These are phyloP conservation scores for Alternaria sp. DNA, from an alignment of 2,329 filamentous ascomycete genomes.

Conservation along the genomic window DNA sequence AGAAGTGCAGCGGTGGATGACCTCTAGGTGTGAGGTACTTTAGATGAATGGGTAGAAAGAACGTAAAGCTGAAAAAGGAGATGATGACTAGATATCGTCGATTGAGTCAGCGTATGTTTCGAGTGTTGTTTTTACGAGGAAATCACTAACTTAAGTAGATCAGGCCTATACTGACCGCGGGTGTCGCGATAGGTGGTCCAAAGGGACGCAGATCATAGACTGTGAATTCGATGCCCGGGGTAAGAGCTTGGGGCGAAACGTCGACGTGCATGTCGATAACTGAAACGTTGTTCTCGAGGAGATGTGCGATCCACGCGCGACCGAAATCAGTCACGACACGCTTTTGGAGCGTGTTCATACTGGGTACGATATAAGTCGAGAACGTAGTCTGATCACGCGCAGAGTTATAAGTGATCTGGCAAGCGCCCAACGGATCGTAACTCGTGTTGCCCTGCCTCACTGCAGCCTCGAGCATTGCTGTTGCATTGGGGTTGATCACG, in stretches of 20 bases:
- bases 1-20: conserved; percentile 66
- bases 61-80: conserved; percentile 71
- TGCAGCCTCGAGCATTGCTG: conserved; percentile 63
- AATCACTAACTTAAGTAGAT: conserved; percentile 54
- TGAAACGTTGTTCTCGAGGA: conserved; percentile 26
- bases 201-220: conserved; percentile 68
- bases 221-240: conserved; percentile 64
- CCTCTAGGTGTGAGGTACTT: conserved; percentile 64
- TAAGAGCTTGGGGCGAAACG: conserved; percentile 61
- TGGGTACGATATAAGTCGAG: conserved; percentile 61
- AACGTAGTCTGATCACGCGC: conserved; percentile 65
- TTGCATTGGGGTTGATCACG: conserved; percentile 69
- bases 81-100: conserved; percentile 66
- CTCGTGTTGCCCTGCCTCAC: conserved; percentile 62
- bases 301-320: conserved; percentile 51
- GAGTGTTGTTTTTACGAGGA: background rate
- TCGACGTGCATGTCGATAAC: conserved; percentile 52
- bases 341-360: conserved; percentile 57
- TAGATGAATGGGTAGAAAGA: conserved; percentile 69
- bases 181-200: conserved; percentile 61
- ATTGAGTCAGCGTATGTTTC: background rate
- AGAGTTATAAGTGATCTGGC: conserved; percentile 65
- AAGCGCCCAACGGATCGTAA: conserved; percentile 68
- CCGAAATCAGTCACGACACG: conserved; percentile 59
- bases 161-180: conserved; percentile 67